phyloP scores from a whole-genome alignment of 768 basidiomycete genomes.

The Podaxis mareebaensis region DNA sequence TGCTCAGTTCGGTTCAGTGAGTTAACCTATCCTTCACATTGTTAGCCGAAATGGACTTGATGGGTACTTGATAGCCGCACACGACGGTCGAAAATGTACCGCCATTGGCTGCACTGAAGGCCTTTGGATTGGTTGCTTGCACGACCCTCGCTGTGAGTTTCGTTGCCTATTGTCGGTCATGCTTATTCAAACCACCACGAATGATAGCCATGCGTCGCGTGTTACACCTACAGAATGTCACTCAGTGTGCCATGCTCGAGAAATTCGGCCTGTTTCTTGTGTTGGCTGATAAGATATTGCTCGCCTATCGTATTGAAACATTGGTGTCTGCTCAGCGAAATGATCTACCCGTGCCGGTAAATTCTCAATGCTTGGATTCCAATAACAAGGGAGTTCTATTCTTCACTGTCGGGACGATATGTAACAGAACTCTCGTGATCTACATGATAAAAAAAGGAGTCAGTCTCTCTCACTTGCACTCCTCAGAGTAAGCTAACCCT shows the following conservation, averaged over 20 bases:
- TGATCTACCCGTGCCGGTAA: conserved; percentile 65
- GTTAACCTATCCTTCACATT: conserved; percentile 30
- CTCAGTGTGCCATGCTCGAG: conserved; percentile 94
- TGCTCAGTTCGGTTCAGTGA: conserved; percentile 92
- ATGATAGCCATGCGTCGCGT: conserved; percentile 84
- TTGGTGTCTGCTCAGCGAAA: conserved; percentile 86
- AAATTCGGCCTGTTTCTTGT: conserved; percentile 97
- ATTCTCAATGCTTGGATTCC: conserved; percentile 82
- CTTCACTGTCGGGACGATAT: conserved; percentile 89
- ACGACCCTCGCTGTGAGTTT: conserved; percentile 77
- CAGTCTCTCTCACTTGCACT: conserved; percentile 32
- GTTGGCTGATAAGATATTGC: conserved; percentile 88
- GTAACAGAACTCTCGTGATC: conserved; percentile 82
- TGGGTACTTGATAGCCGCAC: conserved; percentile 55
- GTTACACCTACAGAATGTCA: conserved; percentile 89
- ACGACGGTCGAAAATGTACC: conserved; percentile 83
- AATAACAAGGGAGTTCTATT: conserved; percentile 93
- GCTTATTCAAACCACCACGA: background rate
- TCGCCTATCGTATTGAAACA: conserved; percentile 95
- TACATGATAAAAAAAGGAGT: conserved; percentile 82
- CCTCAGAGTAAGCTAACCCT: background rate
- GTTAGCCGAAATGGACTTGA: background rate
- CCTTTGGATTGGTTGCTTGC: conserved; percentile 95
- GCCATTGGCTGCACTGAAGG: conserved; percentile 96
- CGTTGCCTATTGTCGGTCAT: background rate